Conservation (phyloP, 768 basidiomycete genomes). For the Lactarius hatsudake region DNA sequence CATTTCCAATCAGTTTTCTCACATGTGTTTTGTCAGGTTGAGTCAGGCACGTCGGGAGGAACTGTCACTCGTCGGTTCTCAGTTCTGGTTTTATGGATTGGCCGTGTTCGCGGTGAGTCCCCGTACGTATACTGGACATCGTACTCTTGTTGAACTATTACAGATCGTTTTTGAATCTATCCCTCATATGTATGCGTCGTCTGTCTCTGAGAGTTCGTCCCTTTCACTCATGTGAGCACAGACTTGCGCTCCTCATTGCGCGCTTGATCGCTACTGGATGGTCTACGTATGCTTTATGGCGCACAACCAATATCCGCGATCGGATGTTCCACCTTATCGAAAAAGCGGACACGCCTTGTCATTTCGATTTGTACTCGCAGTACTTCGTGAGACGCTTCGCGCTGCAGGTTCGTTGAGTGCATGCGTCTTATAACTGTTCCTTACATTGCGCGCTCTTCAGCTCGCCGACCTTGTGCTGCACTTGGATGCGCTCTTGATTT, state of each 20-base stretch:
- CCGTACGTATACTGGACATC: background rate
- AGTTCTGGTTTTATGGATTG: conserved; percentile 28
- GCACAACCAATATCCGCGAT: conserved; percentile 37
- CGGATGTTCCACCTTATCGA: conserved; percentile 41
- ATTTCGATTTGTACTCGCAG: conserved; percentile 43
- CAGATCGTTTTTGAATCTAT: conserved; percentile 49
- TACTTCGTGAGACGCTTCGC: conserved; percentile 44
- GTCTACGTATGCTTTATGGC: conserved; percentile 51
- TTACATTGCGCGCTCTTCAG: conserved; percentile 31
- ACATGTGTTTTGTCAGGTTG: conserved; percentile 7
- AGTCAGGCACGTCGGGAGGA: conserved; percentile 21
- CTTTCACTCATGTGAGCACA: conserved; percentile 26
- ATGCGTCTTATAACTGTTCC: background rate
- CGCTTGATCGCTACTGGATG: conserved; percentile 48
- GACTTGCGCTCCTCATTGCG: conserved; percentile 48
- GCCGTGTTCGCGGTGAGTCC: conserved; percentile 26
- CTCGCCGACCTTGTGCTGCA: conserved; percentile 50
- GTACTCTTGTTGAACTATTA: background rate
- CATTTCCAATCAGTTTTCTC: background rate
- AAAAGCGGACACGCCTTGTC: conserved; percentile 45
- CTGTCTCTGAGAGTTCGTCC: background rate
- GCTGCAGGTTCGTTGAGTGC: conserved; percentile 40
- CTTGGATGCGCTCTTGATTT: conserved; percentile 42
- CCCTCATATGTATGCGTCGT: conserved; percentile 47
- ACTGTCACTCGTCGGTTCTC: conserved; percentile 20